Base-by-base conservation (phyloP, 768 basidiomycete genomes). In the Amanita polypyramis region DNA sequence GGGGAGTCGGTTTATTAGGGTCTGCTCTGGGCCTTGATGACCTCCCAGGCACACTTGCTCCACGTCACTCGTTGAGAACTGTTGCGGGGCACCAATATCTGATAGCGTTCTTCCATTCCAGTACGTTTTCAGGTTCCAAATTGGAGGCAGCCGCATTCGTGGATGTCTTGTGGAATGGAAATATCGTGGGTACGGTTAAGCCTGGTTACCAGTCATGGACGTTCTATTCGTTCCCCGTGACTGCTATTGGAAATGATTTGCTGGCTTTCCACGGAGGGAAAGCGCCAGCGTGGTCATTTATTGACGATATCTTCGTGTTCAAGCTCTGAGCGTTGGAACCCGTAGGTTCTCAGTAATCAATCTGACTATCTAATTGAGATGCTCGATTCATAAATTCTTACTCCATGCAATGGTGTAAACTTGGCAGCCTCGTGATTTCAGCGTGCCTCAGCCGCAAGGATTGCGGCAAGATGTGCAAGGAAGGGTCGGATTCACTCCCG, bases 271-370 rank as follows among this genome's bases (percentile, higher is more conserved):
- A 59, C 35, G 74, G 74, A 19, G 73, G 72, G 0, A 58, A 55
- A 11, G 71, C 72, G 8, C 74, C 74, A 5, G 69, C 72, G 8
- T 75, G 70, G 69, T 65, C 66, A 11, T 75, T 74, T 60, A 60
- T 75, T 44, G 74, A 75, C 55, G 72, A 74, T 53, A 53, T 72
- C 11, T 50, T 43, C 30, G 21, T 50, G 19, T 50, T 50, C 20
- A 19, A 43, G 36, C n/a, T 38, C 15, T 29, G 33, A 45, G n/a
- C 23, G 4, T 85, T 0, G n/a, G n/a, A n/a, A n/a, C n/a, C n/a
- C n/a, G n/a, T n/a, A n/a, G n/a, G n/a, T n/a, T n/a, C n/a, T n/a
- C n/a, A n/a, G n/a, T n/a, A n/a, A n/a, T n/a, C n/a, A n/a, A n/a
- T n/a, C n/a, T n/a, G n/a, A n/a, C n/a, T n/a, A n/a, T n/a, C n/a